Evolutionary conservation across 2,329 filamentous ascomycete species (phyloP), one percentile per base, ranked within the genome.

Genomic region (Drechmeria coniospora): DNA sequence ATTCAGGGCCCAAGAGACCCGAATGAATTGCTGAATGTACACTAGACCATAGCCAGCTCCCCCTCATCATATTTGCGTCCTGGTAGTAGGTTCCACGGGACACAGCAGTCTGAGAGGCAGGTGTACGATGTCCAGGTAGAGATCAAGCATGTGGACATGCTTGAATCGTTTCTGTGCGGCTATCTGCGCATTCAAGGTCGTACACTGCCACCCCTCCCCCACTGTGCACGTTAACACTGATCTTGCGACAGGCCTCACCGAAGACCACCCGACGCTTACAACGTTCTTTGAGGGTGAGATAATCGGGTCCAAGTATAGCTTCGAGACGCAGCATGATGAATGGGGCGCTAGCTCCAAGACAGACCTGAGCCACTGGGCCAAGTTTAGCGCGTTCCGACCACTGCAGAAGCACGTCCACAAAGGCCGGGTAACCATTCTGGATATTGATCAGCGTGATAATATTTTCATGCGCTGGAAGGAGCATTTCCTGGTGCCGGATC

Each of bases 381-480:
- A 87, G 39, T 95, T 98, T 50, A 68, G 72, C 2, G 79, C 84
- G 7, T 95, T 92, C 63, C 71, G 78, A 29, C 83, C 81, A 2
- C 74, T 87, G 32, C 53, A 59, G 24, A 73, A 70, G 43, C 59
- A 63, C 32, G 65, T 64, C 19, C 61, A 60, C 25, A 73, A 66
- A 40, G 68, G 69, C 11, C 51, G 71, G 14, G 52, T 63, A 16
- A 40, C 47, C 60, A 61, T 74, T 59, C 59, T 74, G 59, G 78
- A 92, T 41, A 71, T 78, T 40, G 69, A 73, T 26, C 79, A 92
- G 47, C 67, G 74, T 37, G 86, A 94, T 41, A 76, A 92, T 49
- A 76, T 98, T 18, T 98, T 94, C 47, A 98, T 98, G 90, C 74
- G 90, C 34, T 98, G 90, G 90, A 98, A 98, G 54, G 90, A 98